Evolutionary conservation across 2,329 filamentous ascomycete genomes (phyloP).

Genomic region (Sarocladium oryzae): DNA sequence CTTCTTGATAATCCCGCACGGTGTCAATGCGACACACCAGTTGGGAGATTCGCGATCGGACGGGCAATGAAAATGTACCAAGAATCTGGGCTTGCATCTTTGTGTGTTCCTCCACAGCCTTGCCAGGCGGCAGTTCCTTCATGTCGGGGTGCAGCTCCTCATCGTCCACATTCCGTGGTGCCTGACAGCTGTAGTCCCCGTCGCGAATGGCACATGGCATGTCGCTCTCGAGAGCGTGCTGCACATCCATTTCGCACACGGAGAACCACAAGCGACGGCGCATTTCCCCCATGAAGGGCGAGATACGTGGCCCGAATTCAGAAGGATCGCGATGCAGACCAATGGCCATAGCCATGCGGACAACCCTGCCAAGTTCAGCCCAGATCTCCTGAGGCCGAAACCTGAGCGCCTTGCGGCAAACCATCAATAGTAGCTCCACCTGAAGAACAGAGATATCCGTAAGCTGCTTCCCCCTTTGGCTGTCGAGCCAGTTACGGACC

Average conservation of each 20-base stretch:
- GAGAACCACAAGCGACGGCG: constrained; percentile 50
- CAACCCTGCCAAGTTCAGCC: constrained; percentile 48
- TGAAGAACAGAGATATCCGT: constrained; percentile 48
- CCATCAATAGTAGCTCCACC: constrained; percentile 45
- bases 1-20: constrained; percentile 45
- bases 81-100: constrained; percentile 24
- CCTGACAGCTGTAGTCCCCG: constrained; percentile 46
- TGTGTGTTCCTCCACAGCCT: constrained; percentile 47
- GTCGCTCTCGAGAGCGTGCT: constrained; percentile 46
- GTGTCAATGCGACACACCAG: constrained; percentile 45
- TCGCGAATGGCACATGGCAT: constrained; percentile 45
- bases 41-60: constrained; percentile 42
- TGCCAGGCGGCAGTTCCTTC: constrained; percentile 39
- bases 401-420: constrained; percentile 47
- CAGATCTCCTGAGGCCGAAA: constrained; percentile 44
- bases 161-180: constrained; percentile 49
- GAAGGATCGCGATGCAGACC: constrained; percentile 50
- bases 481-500: constrained; percentile 47
- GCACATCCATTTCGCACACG: constrained; percentile 50
- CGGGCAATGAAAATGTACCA: constrained; percentile 31
- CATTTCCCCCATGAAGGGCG: constrained; percentile 45
- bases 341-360: constrained; percentile 54
- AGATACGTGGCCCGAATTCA: constrained; percentile 43
- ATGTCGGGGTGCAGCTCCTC: constrained; percentile 41
- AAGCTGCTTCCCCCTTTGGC: constrained; percentile 44